phyloP scores from a whole-genome alignment of 1,139 yeast genomes.

The Debaryomyces coudertii region DNA sequence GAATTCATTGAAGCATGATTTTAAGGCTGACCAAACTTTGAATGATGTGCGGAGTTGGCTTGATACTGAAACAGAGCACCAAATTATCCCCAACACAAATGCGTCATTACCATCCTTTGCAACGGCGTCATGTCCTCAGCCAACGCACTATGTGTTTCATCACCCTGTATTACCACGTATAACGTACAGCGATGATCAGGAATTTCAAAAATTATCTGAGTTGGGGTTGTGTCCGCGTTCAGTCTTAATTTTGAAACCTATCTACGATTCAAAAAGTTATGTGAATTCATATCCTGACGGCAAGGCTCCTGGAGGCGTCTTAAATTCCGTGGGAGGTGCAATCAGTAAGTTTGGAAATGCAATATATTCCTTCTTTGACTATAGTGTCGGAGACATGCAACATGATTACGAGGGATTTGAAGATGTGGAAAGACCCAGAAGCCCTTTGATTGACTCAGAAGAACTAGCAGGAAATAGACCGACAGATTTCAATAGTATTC shows the following conservation, averaged over 20 bases:
- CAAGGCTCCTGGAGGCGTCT: constrained; percentile 18
- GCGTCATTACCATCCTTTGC: constrained; percentile 43
- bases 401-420: constrained; percentile 9
- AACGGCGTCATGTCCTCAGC: constrained; percentile 33
- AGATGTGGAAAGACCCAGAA: constrained; percentile 5
- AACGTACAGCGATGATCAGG: constrained; percentile 54
- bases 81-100: constrained; percentile 31
- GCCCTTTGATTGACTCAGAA: constrained; percentile 6
- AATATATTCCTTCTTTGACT: constrained; percentile 46
- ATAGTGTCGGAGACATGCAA: constrained; percentile 34
- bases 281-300: constrained; percentile 20
- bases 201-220: constrained; percentile 46
- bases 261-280: constrained; percentile 31
- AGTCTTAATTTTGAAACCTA: constrained; percentile 65
- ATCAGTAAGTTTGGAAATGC: constrained; percentile 33
- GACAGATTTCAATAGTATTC: neutral
- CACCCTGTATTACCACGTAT: constrained; percentile 40
- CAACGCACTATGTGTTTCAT: constrained; percentile 42
- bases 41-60: constrained; percentile 65
- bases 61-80: constrained; percentile 53
- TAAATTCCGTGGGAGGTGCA: constrained; percentile 20
- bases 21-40: constrained; percentile 45
- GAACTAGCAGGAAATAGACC: neutral
- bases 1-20: constrained; percentile 46
- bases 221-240: constrained; percentile 67